Conservation (phyloP, 75 land plant species). For the Selaginella moellendorffii region DNA sequence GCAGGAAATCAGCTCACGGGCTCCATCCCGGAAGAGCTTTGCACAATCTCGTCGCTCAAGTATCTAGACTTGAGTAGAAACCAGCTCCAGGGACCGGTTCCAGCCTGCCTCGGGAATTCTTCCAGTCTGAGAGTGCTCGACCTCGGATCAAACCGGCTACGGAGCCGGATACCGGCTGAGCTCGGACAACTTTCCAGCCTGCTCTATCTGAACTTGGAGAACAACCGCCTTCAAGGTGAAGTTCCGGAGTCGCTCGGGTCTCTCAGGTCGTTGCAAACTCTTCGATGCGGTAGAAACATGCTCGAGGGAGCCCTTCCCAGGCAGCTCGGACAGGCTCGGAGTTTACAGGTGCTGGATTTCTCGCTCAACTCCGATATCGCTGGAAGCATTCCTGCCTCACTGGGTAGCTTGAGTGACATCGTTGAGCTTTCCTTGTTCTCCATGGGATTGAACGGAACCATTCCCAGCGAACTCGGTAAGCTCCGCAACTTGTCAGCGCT, state of each 20-base stretch:
- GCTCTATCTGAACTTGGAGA: neutral
- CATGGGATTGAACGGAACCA: neutral
- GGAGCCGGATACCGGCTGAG: neutral
- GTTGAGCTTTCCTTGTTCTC: neutral
- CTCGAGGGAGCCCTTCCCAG: neutral
- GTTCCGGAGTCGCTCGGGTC: neutral
- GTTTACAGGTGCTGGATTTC: constrained; percentile 6
- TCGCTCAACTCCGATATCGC: neutral
- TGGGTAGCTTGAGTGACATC: neutral
- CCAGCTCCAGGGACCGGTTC: neutral
- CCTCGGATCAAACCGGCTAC: neutral
- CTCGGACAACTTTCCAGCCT: constrained; percentile 1
- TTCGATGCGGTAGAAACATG: neutral
- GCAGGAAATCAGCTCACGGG: neutral
- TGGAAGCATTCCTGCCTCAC: neutral
- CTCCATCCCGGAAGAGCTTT: neutral
- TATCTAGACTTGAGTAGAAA: neutral
- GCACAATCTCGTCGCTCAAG: neutral
- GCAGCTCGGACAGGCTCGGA: neutral
- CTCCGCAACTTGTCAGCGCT: neutral
- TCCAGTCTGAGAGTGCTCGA: neutral
- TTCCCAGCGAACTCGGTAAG: neutral
- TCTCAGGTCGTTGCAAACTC: neutral
- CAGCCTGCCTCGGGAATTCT: neutral
- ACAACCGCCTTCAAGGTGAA: neutral